Conservation (phyloP, 2,329 filamentous ascomycete species). For the Alternaria burnsii region DNA sequence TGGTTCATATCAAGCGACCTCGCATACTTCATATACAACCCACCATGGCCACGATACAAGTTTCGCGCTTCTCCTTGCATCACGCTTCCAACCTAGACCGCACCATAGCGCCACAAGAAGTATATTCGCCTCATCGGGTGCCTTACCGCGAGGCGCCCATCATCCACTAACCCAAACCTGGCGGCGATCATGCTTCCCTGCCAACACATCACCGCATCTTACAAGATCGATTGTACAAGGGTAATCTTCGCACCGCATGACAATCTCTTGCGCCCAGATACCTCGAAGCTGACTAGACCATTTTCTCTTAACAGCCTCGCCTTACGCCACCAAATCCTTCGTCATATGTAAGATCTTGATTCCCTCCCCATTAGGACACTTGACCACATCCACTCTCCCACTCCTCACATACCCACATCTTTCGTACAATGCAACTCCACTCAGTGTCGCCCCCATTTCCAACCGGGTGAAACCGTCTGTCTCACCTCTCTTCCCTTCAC, state of each 20-base stretch:
- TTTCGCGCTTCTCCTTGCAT: background rate
- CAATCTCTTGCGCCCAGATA: background rate
- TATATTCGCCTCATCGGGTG: constrained; percentile 20
- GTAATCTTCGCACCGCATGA: background rate
- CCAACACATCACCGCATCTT: constrained; percentile 17
- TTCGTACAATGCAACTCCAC: constrained; percentile 46
- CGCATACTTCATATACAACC: constrained; percentile 2
- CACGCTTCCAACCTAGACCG: constrained; percentile 3
- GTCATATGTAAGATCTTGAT: constrained; percentile 47
- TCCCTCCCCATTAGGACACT: constrained; percentile 46
- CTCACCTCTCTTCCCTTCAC: constrained; percentile 22
- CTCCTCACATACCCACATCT: constrained; percentile 47
- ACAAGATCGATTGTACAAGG: constrained; percentile 1
- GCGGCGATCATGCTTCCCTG: constrained; percentile 5
- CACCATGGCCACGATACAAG: background rate
- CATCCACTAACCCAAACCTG: constrained; percentile 15
- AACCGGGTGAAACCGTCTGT: constrained; percentile 37
- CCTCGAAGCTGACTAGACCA: background rate
- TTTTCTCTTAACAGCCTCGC: background rate
- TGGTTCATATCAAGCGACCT: background rate
- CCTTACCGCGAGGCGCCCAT: constrained; percentile 22
- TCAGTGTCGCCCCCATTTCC: constrained; percentile 50
- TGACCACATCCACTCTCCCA: constrained; percentile 43
- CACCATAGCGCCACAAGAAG: constrained; percentile 10
- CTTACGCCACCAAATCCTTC: constrained; percentile 34